These are phyloP conservation scores for Imleria badia DNA, from an alignment of 768 basidiomycete genomes.

Conservation along the genomic window DNA sequence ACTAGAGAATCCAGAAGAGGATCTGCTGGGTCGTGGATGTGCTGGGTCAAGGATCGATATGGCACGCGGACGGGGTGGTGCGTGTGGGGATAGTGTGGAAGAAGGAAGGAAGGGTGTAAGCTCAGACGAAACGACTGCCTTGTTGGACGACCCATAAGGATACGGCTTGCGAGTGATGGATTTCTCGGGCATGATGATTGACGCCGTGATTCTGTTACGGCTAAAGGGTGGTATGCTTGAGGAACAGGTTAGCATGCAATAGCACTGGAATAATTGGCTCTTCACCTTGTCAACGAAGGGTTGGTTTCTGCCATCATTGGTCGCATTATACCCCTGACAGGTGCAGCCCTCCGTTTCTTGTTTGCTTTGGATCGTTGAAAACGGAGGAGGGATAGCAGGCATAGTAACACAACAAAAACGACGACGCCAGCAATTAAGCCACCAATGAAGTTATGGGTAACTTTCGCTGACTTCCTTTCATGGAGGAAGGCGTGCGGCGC, in stretches of 20 bases:
- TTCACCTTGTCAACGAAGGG: slow-evolving; percentile 15
- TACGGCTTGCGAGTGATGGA: slow-evolving; percentile 38
- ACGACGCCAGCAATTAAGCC: slow-evolving; percentile 36
- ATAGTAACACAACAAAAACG: slow-evolving; percentile 31
- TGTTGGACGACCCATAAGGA: slow-evolving; percentile 45
- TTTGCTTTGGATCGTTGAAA: slow-evolving; percentile 41
- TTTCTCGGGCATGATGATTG: slow-evolving; percentile 55
- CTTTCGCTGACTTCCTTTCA: not conserved
- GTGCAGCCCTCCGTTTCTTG: slow-evolving; percentile 39
- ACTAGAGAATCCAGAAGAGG: slow-evolving; percentile 34
- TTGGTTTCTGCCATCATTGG: slow-evolving; percentile 7
- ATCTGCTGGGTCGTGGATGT: slow-evolving; percentile 32
- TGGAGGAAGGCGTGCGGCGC: slow-evolving; percentile 18
- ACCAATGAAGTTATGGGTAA: slow-evolving; percentile 42
- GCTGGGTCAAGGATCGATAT: slow-evolving; percentile 23
- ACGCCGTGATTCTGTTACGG: slow-evolving; percentile 41
- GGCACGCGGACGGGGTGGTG: slow-evolving; percentile 13
- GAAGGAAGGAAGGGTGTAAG: slow-evolving; percentile 41
- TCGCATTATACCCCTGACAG: slow-evolving; percentile 17
- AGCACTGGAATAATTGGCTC: not conserved
- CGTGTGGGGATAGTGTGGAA: slow-evolving; percentile 36
- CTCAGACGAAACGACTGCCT: slow-evolving; percentile 37
- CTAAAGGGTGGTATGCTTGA: slow-evolving; percentile 36
- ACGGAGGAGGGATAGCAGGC: slow-evolving; percentile 36
- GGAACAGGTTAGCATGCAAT: not conserved